These are phyloP conservation scores for Senecio squalidus DNA, from an alignment of 140 eudicot species.

Conservation along the genomic window DNA sequence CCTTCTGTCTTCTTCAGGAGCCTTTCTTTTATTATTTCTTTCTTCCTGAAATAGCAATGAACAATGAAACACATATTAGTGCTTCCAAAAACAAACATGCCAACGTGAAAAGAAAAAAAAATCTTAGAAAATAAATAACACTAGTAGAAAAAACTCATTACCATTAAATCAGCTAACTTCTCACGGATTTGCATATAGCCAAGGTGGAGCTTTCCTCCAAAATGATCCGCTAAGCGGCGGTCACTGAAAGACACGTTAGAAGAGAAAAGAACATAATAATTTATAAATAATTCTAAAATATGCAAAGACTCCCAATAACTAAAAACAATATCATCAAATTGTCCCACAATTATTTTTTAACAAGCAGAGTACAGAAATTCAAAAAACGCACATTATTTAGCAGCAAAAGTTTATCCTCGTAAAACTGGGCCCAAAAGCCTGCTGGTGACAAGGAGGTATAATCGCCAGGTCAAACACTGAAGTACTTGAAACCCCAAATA, in stretches of 20 bases:
- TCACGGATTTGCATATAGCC: constrained; percentile 99
- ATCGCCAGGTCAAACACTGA: constrained; percentile 91
- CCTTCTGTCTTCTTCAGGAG: constrained; percentile 78
- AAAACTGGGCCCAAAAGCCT: constrained; percentile 99
- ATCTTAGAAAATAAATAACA: background rate
- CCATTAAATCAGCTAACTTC: constrained; percentile 91
- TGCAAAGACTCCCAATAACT: background rate
- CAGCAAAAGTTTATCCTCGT: constrained; percentile 99
- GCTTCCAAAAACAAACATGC: background rate
- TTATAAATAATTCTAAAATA: background rate
- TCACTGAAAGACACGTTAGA: constrained; percentile 58
- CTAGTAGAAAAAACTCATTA: constrained; percentile 12
- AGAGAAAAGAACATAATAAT: constrained; percentile 12
- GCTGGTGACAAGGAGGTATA: constrained; percentile 99
- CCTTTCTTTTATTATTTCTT: constrained; percentile 68
- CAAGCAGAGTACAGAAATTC: constrained; percentile 57
- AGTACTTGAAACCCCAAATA: constrained; percentile 62
- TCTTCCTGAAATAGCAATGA: constrained; percentile 64
- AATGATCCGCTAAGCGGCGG: constrained; percentile 99
- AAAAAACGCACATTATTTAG: constrained; percentile 99
- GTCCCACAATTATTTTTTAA: constrained; percentile 42
- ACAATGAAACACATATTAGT: constrained; percentile 13
- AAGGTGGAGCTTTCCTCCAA: constrained; percentile 96
- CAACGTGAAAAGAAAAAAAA: background rate
- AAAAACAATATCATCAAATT: constrained; percentile 8